A percentile compares a stretch with the other conserved stretches of the same genome.
Conservation (phyloP, 352 stramenopile species). For the Globisporangium nagaii region DNA sequence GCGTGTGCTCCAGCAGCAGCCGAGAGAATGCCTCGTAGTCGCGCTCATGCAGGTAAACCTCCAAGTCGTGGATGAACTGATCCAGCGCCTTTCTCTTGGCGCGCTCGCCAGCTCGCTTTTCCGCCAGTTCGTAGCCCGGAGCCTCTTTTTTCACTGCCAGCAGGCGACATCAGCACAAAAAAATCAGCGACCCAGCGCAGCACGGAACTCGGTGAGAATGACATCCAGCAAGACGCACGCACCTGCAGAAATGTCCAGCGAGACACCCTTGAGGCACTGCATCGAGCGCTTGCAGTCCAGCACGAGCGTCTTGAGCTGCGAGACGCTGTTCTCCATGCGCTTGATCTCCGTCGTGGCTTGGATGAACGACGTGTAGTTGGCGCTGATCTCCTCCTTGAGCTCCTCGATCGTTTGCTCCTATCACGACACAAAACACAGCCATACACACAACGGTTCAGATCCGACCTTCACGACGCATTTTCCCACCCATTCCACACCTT, state of each 20-base stretch:
- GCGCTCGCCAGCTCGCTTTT: constrained; percentile 41
- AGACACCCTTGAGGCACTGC: constrained; percentile 38
- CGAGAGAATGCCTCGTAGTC: constrained; percentile 59
- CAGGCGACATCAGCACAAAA: too few species aligned
- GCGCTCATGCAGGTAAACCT: constrained; percentile 60
- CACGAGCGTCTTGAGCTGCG: constrained; percentile 67
- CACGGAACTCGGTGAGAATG: too few species aligned
- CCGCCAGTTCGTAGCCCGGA: constrained; percentile 31
- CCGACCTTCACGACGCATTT: neutral
- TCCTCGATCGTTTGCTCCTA: constrained; percentile 82
- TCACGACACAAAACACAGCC: neutral
- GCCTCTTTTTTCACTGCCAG: constrained; percentile 32
- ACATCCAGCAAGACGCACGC: neutral
- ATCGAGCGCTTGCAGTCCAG: constrained; percentile 74
- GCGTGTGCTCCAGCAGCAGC: constrained; percentile 38
- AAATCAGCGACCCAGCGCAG: too few species aligned
- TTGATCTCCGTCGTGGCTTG: constrained; percentile 66
- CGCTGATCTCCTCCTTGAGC: constrained; percentile 78
- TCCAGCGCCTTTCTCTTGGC: constrained; percentile 47
- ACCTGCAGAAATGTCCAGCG: constrained; percentile 43
- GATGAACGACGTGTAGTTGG: constrained; percentile 81
- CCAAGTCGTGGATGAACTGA: constrained; percentile 59
- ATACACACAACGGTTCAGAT: neutral
- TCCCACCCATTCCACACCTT: constrained; percentile 27
- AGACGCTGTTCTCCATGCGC: constrained; percentile 82